phyloP scores from a whole-genome alignment of 352 stramenopile species.

The Phytopythium chamaehyphon region DNA sequence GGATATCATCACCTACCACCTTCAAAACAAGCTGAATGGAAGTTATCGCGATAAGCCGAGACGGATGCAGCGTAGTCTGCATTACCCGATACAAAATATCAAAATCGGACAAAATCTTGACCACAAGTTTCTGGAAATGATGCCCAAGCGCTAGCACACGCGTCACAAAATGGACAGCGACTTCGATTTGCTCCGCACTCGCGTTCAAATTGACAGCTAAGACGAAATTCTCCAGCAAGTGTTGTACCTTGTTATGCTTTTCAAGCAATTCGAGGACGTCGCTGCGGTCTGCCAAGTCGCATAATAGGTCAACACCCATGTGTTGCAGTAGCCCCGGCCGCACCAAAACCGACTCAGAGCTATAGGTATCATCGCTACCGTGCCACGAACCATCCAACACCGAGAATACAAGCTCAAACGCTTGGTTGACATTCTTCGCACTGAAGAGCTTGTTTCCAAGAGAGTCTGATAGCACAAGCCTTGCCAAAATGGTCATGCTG shows the following conservation, averaged over 20 bases:
- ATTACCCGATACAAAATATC: constrained; percentile 66
- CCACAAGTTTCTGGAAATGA: constrained; percentile 57
- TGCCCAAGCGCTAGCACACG: constrained; percentile 44
- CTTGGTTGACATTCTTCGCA: constrained; percentile 75
- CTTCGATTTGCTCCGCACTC: constrained; percentile 46
- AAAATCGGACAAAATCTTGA: constrained; percentile 45
- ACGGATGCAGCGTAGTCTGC: constrained; percentile 65
- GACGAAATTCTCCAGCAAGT: constrained; percentile 46
- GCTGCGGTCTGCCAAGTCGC: constrained; percentile 49
- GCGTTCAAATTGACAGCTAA: constrained; percentile 69
- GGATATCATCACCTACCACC: constrained; percentile 56
- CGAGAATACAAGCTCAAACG: constrained; percentile 66
- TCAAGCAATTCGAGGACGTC: constrained; percentile 56
- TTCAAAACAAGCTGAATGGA: constrained; percentile 53
- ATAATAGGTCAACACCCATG: constrained; percentile 64
- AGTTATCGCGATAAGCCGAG: constrained; percentile 49
- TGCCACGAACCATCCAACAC: constrained; percentile 60
- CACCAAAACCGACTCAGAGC: constrained; percentile 31
- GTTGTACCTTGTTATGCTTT: constrained; percentile 39
- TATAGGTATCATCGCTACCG: constrained; percentile 20
- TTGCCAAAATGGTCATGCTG: constrained; percentile 70
- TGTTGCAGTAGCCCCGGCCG: constrained; percentile 40
- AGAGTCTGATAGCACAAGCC: constrained; percentile 65
- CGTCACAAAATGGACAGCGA: constrained; percentile 61
- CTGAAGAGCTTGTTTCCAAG: constrained; percentile 82